Evolutionary conservation across 2,329 filamentous ascomycete species (phyloP), one percentile per base, ranked within the genome.

Genomic region (Talaromyces sp.): DNA sequence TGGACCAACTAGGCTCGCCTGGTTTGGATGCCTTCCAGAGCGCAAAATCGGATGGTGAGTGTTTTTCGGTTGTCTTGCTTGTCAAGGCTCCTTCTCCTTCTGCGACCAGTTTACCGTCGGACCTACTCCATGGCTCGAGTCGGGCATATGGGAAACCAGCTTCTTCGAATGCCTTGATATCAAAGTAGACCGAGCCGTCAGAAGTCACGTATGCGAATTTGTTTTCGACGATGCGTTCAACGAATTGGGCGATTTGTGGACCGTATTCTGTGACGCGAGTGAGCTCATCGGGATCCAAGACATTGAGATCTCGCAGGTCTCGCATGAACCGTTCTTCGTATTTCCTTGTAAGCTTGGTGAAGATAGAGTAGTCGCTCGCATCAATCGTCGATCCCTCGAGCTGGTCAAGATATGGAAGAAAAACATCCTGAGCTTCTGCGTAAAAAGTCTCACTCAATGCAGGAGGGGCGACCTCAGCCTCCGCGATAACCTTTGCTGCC

Each of bases 191-290:
- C 0, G 92, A 96, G 0, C 93, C 93, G 70, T 95, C 90, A 0
- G 82, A 77, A 0, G 86, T 86, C 39, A 79, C 81, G 73, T 98
- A 98, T 1, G 89, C 94, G 70, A 93, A 97, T 0, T 91, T 90
- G 74, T 97, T 96, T 61, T 90, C 81, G 25, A 96, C 87, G 64
- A 97, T 91, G 69, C 86, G 87, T 72, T 94, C 86, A 0, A 97
- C 92, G 68, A 96, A 97, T 10, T 85, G 82, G 54, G 91, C 92
- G 73, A 98, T 97, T 73, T 96, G 89, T 0, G 89, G 88, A 3
- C 94, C 90, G 71, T 95, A 97, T 72, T 97, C 92, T 0, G 93
- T 97, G n/a, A 97, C 94, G 64, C 93, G 84, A 0, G 93, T 97
- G 31, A 97, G 82, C 39, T 90, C 86, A 72, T 96, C 90, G 0